Evolutionary conservation across 176 grass and related monocot species (phyloP).

Genomic region (Ensete ventricosum): DNA sequence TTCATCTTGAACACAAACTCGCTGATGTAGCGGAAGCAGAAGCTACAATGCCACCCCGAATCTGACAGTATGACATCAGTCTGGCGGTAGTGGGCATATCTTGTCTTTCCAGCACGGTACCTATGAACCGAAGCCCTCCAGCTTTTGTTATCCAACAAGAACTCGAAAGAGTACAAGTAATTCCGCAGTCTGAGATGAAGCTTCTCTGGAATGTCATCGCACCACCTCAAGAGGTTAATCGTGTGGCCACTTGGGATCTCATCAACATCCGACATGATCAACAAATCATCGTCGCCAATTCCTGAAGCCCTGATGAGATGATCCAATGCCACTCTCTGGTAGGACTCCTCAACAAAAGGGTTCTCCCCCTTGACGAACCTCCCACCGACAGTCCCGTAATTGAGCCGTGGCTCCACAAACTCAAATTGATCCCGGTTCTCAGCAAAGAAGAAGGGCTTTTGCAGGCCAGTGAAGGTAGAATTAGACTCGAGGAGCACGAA

Average conservation of each 20-base stretch:
- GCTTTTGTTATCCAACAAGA: not conserved
- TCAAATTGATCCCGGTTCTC: not conserved
- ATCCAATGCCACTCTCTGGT: slow-evolving; percentile 14
- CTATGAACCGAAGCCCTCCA: slow-evolving; percentile 11
- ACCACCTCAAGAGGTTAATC: slow-evolving; percentile 6
- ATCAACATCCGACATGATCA: slow-evolving; percentile 12
- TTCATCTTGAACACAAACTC: slow-evolving; percentile 11
- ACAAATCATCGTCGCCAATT: not conserved
- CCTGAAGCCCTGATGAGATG: slow-evolving; percentile 5
- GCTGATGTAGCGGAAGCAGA: slow-evolving; percentile 11
- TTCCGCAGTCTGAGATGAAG: not conserved
- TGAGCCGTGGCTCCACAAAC: not conserved
- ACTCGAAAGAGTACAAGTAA: slow-evolving; percentile 6
- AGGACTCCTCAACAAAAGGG: slow-evolving; percentile 11
- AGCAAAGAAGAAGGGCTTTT: slow-evolving; percentile 1
- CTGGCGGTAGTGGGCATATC: slow-evolving; percentile 10
- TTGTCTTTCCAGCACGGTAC: slow-evolving; percentile 6
- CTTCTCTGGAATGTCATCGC: slow-evolving; percentile 7
- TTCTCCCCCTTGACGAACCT: slow-evolving; percentile 7
- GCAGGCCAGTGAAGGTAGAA: slow-evolving; percentile 4
- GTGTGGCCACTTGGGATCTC: slow-evolving; percentile 15
- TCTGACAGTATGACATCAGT: slow-evolving; percentile 8
- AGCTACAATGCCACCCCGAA: slow-evolving; percentile 14
- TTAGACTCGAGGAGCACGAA: slow-evolving; percentile 10
- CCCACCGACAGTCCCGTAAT: slow-evolving; percentile 2